Evolutionary conservation across 2,329 filamentous ascomycete genomes (phyloP).

Genomic region (Venturia effusa): DNA sequence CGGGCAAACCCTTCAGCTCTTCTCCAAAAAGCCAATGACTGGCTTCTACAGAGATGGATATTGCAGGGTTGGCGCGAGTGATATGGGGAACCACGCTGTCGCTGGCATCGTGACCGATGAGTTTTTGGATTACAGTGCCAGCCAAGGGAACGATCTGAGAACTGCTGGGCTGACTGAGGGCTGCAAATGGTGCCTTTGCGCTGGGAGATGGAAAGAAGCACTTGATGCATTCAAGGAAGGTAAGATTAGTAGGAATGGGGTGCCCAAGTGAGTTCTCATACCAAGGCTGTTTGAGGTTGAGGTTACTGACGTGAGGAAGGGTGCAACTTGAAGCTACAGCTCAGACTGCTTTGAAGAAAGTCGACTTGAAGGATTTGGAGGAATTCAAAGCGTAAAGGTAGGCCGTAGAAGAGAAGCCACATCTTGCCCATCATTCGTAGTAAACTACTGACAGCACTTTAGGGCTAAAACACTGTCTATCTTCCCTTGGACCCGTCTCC

Average conservation of each 20-base stretch:
- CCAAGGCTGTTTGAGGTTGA: not conserved
- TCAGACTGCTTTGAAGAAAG: slow-evolving; percentile 8
- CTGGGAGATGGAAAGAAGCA: slow-evolving; percentile 12
- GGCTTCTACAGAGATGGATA: slow-evolving; percentile 9
- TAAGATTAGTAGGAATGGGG: slow-evolving; percentile 2
- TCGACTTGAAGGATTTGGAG: slow-evolving; percentile 4
- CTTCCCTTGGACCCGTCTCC: no score
- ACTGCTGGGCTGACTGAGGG: slow-evolving; percentile 10
- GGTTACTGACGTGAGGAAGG: not conserved
- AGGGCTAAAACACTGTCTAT: no score
- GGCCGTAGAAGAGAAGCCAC: not conserved
- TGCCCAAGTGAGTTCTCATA: slow-evolving; percentile 6
- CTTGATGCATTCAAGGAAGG: slow-evolving; percentile 8
- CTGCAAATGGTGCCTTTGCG: slow-evolving; percentile 13
- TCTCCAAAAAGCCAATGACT: slow-evolving; percentile 7
- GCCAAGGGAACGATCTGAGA: slow-evolving; percentile 11
- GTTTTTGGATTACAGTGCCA: slow-evolving; percentile 12
- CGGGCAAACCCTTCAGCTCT: slow-evolving; percentile 7
- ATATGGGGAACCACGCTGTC: slow-evolving; percentile 9
- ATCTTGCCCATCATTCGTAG: not conserved
- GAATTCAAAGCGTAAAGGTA: slow-evolving; percentile 2
- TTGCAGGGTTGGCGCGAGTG: not conserved
- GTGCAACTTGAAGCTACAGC: slow-evolving; percentile 8
- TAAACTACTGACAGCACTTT: not conserved
- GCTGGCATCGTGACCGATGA: slow-evolving; percentile 11